Evolutionary conservation across 1,284 basidiomycete genomes (phyloP).

Genomic region (Cryptococcus sp.): DNA sequence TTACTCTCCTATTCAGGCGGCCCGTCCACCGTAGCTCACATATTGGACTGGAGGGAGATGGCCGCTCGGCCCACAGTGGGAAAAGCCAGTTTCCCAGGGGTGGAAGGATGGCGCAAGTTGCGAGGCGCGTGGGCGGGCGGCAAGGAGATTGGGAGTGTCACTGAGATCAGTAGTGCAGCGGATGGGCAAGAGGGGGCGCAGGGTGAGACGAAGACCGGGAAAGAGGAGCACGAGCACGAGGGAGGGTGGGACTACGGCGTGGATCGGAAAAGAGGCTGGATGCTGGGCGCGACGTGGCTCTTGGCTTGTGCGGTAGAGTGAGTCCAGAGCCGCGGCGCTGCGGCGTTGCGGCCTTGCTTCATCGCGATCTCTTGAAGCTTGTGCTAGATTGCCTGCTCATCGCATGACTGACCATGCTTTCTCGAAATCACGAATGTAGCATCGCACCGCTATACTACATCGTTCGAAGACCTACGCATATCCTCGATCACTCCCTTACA

Average conservation of each 20-base stretch:
- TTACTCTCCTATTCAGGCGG: conserved; percentile 75
- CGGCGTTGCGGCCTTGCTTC: neutral
- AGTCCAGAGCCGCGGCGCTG: conserved; percentile 41
- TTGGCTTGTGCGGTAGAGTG: conserved; percentile 77
- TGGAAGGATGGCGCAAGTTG: conserved; percentile 57
- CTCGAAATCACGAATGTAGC: conserved; percentile 55
- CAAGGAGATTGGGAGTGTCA: conserved; percentile 40
- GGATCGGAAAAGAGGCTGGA: conserved; percentile 80
- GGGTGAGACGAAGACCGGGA: conserved; percentile 10
- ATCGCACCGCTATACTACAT: conserved; percentile 84
- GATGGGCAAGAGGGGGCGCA: conserved; percentile 4
- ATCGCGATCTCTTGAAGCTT: neutral
- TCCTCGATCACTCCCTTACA: conserved; percentile 91
- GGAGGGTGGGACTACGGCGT: conserved; percentile 57
- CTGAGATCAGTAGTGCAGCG: conserved; percentile 7
- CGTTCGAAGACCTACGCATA: conserved; percentile 84
- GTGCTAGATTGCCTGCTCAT: neutral
- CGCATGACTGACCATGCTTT: neutral
- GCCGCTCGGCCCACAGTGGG: conserved; percentile 74
- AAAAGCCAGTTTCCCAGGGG: conserved; percentile 24
- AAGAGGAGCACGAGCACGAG: conserved; percentile 17
- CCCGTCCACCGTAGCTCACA: conserved; percentile 49
- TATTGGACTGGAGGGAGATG: conserved; percentile 98
- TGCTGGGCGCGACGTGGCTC: conserved; percentile 81
- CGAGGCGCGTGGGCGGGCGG: conserved; percentile 55